Conservation (phyloP, 1,284 basidiomycete species). For the Ustanciosporium gigantosporum region DNA sequence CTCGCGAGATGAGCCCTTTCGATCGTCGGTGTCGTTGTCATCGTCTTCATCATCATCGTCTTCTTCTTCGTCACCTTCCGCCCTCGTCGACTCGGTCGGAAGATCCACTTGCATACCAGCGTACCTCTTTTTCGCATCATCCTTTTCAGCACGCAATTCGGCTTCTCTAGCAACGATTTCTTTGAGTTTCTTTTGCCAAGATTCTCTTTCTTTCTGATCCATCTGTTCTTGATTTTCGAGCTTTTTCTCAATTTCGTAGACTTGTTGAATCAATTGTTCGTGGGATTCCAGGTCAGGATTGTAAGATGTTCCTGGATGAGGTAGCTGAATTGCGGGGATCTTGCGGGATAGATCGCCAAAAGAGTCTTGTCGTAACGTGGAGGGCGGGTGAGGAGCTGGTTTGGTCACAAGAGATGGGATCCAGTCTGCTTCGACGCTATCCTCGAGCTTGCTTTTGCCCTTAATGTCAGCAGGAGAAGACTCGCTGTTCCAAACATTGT, state of each 20-base stretch:
- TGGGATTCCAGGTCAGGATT: constrained; percentile 82
- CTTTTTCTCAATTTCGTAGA: constrained; percentile 71
- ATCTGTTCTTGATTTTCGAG: constrained; percentile 67
- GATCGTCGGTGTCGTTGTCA: constrained; percentile 4
- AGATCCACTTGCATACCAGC: constrained; percentile 39
- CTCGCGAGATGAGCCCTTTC: constrained; percentile 1
- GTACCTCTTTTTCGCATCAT: constrained; percentile 17
- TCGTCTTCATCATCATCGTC: constrained; percentile 11
- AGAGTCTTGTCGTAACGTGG: constrained; percentile 17
- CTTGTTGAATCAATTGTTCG: constrained; percentile 73
- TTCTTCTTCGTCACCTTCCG: constrained; percentile 2
- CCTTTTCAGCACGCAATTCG: constrained; percentile 11
- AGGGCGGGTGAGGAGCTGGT: constrained; percentile 13
- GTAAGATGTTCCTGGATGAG: constrained; percentile 88
- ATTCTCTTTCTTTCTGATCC: constrained; percentile 9
- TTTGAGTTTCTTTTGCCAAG: constrained; percentile 20
- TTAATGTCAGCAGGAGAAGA: constrained; percentile 2
- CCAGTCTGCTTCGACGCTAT: constrained; percentile 6
- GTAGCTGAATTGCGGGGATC: constrained; percentile 71
- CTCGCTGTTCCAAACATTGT: constrained; percentile 26
- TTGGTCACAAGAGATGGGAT: constrained; percentile 7
- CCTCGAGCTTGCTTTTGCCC: constrained; percentile 17
- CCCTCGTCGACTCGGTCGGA: constrained; percentile 1
- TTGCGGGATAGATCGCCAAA: constrained; percentile 18
- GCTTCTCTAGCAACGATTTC: constrained; percentile 26